A percentile compares a stretch with the other conserved stretches of the same genome.
These are phyloP conservation scores for Penicillium herquei DNA, from an alignment of 495 filamentous ascomycete species.

Conservation along the genomic window DNA sequence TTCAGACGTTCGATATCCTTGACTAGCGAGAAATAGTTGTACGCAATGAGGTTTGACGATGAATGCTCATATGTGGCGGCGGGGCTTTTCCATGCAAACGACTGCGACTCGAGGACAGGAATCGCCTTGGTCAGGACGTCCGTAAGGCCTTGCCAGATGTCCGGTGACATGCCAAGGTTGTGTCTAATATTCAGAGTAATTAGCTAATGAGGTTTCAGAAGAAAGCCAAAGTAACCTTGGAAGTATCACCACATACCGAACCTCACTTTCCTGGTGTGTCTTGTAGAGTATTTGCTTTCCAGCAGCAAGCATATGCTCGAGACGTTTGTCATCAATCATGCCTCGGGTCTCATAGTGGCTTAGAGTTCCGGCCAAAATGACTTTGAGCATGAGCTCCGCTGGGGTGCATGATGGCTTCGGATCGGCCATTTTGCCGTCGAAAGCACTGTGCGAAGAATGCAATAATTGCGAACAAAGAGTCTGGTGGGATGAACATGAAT, in stretches of 20 bases:
- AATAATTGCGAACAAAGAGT: neutral
- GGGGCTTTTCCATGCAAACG: conserved; percentile 58
- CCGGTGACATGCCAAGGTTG: conserved; percentile 55
- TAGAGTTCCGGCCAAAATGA: conserved; percentile 45
- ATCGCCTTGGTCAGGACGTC: conserved; percentile 59
- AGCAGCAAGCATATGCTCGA: conserved; percentile 50
- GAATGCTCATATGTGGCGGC: conserved; percentile 56
- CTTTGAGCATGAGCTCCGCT: conserved; percentile 49
- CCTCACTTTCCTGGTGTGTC: conserved; percentile 51
- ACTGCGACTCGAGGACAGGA: conserved; percentile 61
- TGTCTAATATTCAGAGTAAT: conserved; percentile 22
- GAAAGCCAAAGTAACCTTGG: neutral
- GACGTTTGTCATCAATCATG: conserved; percentile 51
- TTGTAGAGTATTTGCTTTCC: conserved; percentile 51
- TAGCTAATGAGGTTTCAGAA: neutral
- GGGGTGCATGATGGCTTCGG: conserved; percentile 45
- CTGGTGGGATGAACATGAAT: conserved; percentile 13
- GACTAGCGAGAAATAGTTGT: conserved; percentile 69
- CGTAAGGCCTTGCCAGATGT: conserved; percentile 70
- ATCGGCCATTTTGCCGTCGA: conserved; percentile 27
- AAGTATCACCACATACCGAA: conserved; percentile 34
- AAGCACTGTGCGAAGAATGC: neutral
- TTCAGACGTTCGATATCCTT: conserved; percentile 82
- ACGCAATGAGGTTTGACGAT: conserved; percentile 69
- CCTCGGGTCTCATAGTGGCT: conserved; percentile 52